Percentiles rank a stretch among this genome's conserved stretches.
These are phyloP conservation scores for Cladophialophora exuberans DNA, from an alignment of 2,329 filamentous ascomycete genomes.

Conservation along the genomic window DNA sequence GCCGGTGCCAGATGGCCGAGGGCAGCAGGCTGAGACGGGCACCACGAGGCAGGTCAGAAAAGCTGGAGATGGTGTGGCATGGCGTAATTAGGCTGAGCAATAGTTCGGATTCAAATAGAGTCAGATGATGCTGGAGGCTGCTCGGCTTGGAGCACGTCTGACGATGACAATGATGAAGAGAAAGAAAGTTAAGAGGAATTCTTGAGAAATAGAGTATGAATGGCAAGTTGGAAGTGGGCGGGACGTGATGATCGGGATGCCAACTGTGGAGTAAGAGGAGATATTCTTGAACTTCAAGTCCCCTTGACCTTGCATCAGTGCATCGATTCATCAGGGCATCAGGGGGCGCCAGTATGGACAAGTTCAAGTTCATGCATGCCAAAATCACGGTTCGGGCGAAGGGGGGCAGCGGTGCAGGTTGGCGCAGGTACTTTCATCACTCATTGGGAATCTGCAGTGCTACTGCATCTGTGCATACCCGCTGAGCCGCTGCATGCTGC, in stretches of 20 bases:
- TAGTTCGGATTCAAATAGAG: conserved; percentile 6
- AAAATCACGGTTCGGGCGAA: background rate
- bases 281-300: background rate
- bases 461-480: conserved; percentile 8
- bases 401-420: background rate
- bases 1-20: conserved; percentile 10
- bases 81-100: conserved; percentile 16
- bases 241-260: too few relatives aligned
- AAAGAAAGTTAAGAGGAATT: too few relatives aligned
- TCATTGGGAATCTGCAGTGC: conserved; percentile 1
- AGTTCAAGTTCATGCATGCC: conserved; percentile 11
- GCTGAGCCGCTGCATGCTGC: background rate
- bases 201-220: too few relatives aligned
- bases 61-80: conserved; percentile 18
- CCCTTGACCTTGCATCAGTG: conserved; percentile 11
- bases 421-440: too few relatives aligned
- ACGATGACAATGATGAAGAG: background rate
- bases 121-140: conserved; percentile 5
- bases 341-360: background rate
- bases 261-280: background rate
- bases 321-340: too few relatives aligned
- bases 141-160: too few relatives aligned
- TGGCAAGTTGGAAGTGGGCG: too few relatives aligned
- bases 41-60: conserved; percentile 8
- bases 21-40: conserved; percentile 15